A percentile compares a stretch with the other conserved stretches of the same genome.
phyloP scores from a whole-genome alignment of 176 grass and related monocot species.

The Musa beccarii region DNA sequence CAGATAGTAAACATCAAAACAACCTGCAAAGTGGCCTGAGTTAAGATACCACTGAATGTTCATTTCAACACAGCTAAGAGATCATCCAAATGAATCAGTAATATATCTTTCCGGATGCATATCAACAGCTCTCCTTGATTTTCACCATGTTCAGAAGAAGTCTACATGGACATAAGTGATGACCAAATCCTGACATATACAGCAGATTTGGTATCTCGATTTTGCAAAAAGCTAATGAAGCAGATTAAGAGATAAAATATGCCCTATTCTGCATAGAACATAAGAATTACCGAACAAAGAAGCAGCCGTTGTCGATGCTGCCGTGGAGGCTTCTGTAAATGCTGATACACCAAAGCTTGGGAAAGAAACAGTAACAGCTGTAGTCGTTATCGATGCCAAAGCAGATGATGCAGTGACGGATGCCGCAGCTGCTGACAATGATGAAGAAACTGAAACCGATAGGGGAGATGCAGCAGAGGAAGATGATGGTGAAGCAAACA shows the following conservation, averaged over 20 bases:
- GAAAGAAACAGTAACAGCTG: slow-evolving; percentile 34
- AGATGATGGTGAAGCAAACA: slow-evolving; percentile 31
- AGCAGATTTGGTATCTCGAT: background rate
- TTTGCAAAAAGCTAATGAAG: background rate
- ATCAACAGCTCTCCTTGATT: too few relatives aligned
- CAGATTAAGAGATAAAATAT: background rate
- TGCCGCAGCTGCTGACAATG: slow-evolving; percentile 24
- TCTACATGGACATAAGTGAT: background rate
- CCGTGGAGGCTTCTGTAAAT: slow-evolving; percentile 31
- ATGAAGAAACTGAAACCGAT: slow-evolving; percentile 25
- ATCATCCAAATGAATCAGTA: background rate
- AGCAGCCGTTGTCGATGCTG: slow-evolving; percentile 16
- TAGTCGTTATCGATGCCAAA: slow-evolving; percentile 18
- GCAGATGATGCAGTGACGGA: background rate
- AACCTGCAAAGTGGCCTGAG: too few relatives aligned
- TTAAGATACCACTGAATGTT: background rate
- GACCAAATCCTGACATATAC: background rate
- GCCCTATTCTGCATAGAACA: background rate
- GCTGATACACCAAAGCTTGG: slow-evolving; percentile 45
- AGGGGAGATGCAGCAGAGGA: slow-evolving; percentile 20
- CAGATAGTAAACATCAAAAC: too few relatives aligned
- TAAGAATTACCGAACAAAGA: slow-evolving; percentile 47
- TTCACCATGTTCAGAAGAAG: too few relatives aligned
- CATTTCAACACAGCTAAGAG: background rate
- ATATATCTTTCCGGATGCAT: too few relatives aligned